These are phyloP conservation scores for Tulasnella sp. DNA, from an alignment of 768 basidiomycete species.

Conservation along the genomic window DNA sequence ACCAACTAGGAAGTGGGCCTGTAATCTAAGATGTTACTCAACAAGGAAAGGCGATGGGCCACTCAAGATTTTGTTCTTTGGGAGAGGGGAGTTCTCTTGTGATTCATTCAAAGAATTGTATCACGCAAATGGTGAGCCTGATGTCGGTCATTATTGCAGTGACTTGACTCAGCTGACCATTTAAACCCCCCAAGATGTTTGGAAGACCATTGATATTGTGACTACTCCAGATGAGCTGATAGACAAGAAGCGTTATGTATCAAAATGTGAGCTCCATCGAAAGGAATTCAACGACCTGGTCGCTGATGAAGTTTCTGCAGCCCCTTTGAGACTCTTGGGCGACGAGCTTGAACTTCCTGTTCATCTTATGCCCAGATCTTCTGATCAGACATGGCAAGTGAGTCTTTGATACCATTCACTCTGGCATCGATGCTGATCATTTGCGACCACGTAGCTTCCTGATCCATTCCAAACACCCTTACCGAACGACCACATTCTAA, in stretches of 20 bases:
- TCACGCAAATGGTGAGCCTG: constrained; percentile 41
- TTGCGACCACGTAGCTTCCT: constrained; percentile 30
- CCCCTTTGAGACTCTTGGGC: constrained; percentile 54
- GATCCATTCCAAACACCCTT: constrained; percentile 26
- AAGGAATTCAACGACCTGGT: not conserved
- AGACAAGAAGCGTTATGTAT: constrained; percentile 45
- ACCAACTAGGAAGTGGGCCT: too few relatives aligned
- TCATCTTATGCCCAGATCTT: constrained; percentile 44
- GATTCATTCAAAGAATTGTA: constrained; percentile 52
- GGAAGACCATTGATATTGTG: constrained; percentile 51
- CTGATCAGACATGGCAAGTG: constrained; percentile 44
- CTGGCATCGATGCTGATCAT: not conserved
- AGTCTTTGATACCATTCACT: constrained; percentile 18
- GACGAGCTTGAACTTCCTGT: constrained; percentile 41
- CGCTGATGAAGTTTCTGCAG: constrained; percentile 29
- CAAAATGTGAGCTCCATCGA: constrained; percentile 38
- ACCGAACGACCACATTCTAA: constrained; percentile 44
- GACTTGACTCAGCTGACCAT: not conserved
- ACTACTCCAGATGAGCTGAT: constrained; percentile 56
- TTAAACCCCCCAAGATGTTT: constrained; percentile 46
- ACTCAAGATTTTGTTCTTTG: constrained; percentile 75
- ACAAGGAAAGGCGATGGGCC: too few relatives aligned
- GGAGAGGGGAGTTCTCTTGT: constrained; percentile 81
- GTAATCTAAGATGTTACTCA: too few relatives aligned
- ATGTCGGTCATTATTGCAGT: not conserved